Evolutionary conservation across 345 rosid species (phyloP).

Genomic region (Dovyalis caffra): DNA sequence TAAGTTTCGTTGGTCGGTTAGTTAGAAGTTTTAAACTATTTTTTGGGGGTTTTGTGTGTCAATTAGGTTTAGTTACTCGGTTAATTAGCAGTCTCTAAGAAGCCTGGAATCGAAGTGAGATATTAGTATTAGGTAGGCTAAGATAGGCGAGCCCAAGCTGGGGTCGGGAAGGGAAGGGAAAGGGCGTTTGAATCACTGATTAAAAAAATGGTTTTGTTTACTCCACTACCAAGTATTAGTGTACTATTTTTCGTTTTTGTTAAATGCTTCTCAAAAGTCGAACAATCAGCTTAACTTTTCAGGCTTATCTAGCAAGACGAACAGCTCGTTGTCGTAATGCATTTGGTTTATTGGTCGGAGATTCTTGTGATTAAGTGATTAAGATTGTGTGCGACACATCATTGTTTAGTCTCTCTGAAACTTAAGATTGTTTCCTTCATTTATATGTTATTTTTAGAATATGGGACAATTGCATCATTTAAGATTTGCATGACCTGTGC

Average conservation of each 20-base stretch:
- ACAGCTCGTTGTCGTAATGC: neutral
- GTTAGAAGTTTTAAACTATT: neutral
- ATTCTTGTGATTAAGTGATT: neutral
- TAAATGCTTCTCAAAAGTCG: neutral
- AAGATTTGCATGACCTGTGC: neutral
- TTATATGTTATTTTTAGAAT: neutral
- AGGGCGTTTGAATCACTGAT: neutral
- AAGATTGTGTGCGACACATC: too few relatives aligned
- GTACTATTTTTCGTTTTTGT: neutral
- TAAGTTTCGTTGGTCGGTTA: neutral
- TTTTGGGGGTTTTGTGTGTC: neutral
- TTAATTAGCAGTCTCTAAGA: neutral
- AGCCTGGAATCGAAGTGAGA: neutral
- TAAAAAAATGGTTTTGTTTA: neutral
- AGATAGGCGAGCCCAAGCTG: neutral
- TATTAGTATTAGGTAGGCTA: neutral
- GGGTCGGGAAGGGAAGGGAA: too few relatives aligned
- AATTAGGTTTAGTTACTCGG: neutral
- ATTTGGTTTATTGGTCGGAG: neutral
- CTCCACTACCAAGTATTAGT: neutral
- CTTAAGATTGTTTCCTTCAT: neutral
- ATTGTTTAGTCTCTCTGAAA: neutral
- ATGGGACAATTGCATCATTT: neutral
- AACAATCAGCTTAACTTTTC: neutral
- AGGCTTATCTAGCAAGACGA: neutral